Evolutionary conservation across 208 protist species (phyloP).

Genomic region (Acanthamoeba sp.): DNA sequence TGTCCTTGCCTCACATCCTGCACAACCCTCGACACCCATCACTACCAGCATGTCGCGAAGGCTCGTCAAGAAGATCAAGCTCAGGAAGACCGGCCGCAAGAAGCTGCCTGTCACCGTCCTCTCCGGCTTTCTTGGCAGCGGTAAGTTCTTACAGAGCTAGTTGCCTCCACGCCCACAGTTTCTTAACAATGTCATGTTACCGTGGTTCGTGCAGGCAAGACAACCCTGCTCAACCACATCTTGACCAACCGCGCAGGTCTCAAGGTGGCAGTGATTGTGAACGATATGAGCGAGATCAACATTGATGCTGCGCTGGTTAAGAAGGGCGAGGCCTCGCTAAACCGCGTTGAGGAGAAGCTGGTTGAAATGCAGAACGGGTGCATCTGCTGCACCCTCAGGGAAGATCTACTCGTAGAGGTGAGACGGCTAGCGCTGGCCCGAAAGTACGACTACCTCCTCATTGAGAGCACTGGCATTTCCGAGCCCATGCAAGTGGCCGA

Average conservation of each 20-base stretch:
- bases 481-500: constrained; percentile 91
- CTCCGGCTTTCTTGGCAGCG: constrained; percentile 85
- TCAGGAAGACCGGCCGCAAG: constrained; percentile 27
- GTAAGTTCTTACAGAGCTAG: not conserved
- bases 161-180: not conserved
- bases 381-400: constrained; percentile 92
- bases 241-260: constrained; percentile 84
- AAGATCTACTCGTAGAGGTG: constrained; percentile 89
- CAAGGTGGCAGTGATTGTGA: constrained; percentile 89
- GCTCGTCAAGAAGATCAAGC: constrained; percentile 17
- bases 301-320: constrained; percentile 87
- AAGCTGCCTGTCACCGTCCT: constrained; percentile 87
- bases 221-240: constrained; percentile 90
- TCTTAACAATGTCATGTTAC: not conserved
- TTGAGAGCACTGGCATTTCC: constrained; percentile 87
- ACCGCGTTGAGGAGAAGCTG: constrained; percentile 85
- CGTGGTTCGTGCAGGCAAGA: constrained; percentile 85
- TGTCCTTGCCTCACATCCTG: too few relatives aligned
- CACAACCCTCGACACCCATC: not conserved
- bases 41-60: not conserved
- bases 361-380: constrained; percentile 89
- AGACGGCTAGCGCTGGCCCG: constrained; percentile 81
- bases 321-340: constrained; percentile 77
- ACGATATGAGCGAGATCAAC: constrained; percentile 92
- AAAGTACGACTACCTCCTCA: constrained; percentile 90